phyloP scores from a whole-genome alignment of 345 rosid species.

The Bruguiera gymnorhiza region DNA sequence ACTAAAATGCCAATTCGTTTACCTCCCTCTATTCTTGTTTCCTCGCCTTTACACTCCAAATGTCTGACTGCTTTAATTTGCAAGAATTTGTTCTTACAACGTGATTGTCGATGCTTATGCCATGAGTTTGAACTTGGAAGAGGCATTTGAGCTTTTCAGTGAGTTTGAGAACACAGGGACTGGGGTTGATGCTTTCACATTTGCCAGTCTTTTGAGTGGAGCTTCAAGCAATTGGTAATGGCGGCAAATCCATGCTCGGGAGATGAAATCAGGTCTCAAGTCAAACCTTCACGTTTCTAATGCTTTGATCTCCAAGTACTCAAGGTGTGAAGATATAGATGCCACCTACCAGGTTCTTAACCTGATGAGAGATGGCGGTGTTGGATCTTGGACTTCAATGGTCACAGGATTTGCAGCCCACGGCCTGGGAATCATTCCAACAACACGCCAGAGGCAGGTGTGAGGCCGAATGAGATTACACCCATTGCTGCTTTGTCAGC shows the following conservation, averaged over 20 bases:
- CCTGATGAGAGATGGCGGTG: slow-evolving; percentile 41
- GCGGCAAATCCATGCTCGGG: slow-evolving; percentile 58
- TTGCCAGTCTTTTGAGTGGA: slow-evolving; percentile 62
- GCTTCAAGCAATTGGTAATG: slow-evolving; percentile 54
- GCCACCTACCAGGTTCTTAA: slow-evolving; percentile 53
- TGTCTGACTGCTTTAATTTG: no score
- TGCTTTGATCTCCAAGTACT: slow-evolving; percentile 70
- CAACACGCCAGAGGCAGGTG: slow-evolving; percentile 42
- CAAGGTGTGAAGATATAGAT: slow-evolving; percentile 60
- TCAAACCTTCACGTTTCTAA: slow-evolving; percentile 41
- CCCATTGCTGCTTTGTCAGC: slow-evolving; percentile 61
- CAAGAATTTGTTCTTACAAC: slow-evolving; percentile 55
- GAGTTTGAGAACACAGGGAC: slow-evolving; percentile 41
- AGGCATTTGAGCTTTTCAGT: slow-evolving; percentile 40
- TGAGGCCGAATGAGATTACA: slow-evolving; percentile 57
- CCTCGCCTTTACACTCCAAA: no score
- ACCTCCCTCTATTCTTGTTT: no score
- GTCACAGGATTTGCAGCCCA: slow-evolving; percentile 57
- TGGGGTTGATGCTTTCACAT: slow-evolving; percentile 51
- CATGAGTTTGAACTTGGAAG: slow-evolving; percentile 40
- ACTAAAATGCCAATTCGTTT: no score
- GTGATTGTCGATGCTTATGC: slow-evolving; percentile 48
- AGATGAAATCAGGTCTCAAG: slow-evolving; percentile 48
- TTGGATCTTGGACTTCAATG: slow-evolving; percentile 70
- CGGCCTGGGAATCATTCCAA: slow-evolving; percentile 52